A percentile compares a stretch with the other conserved stretches of the same genome.
Conservation (phyloP, 129 eudicot genomes). For the Flaveria linearis region DNA sequence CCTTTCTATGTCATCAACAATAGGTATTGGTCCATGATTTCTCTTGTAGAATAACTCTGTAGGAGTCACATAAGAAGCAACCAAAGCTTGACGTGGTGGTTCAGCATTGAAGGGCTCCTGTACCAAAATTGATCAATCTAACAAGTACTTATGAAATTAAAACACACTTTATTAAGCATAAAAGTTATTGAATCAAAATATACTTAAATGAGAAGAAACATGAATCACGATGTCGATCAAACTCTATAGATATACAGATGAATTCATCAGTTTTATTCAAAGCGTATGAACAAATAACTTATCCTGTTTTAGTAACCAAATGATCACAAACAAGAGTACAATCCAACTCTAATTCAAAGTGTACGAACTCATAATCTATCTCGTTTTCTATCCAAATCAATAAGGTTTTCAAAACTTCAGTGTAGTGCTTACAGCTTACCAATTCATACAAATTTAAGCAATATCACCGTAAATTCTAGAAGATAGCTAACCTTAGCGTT, state of each 20-base stretch:
- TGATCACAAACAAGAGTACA: constrained; percentile 7
- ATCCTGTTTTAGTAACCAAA: neutral
- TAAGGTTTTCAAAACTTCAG: neutral
- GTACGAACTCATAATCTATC: neutral
- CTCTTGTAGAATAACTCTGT: constrained; percentile 87
- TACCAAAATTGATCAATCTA: constrained; percentile 28
- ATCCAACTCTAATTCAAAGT: neutral
- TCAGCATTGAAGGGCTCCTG: constrained; percentile 98
- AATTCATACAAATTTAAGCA: constrained; percentile 9
- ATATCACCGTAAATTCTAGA: neutral
- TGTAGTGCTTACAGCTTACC: neutral
- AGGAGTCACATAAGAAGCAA: constrained; percentile 87
- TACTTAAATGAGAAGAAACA: neutral
- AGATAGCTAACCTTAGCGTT: constrained; percentile 66
- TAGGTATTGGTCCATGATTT: constrained; percentile 87
- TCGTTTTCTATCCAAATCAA: constrained; percentile 8
- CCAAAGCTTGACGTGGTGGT: constrained; percentile 77
- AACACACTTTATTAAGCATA: neutral
- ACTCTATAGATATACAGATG: neutral
- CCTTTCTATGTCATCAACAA: constrained; percentile 85
- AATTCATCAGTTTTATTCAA: neutral
- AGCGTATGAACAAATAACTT: neutral
- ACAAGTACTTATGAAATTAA: neutral
- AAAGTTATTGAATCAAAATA: neutral
- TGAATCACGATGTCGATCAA: neutral